Base-by-base conservation (phyloP, 2,329 filamentous ascomycete genomes). In the Sphaerulina vaccinii region DNA sequence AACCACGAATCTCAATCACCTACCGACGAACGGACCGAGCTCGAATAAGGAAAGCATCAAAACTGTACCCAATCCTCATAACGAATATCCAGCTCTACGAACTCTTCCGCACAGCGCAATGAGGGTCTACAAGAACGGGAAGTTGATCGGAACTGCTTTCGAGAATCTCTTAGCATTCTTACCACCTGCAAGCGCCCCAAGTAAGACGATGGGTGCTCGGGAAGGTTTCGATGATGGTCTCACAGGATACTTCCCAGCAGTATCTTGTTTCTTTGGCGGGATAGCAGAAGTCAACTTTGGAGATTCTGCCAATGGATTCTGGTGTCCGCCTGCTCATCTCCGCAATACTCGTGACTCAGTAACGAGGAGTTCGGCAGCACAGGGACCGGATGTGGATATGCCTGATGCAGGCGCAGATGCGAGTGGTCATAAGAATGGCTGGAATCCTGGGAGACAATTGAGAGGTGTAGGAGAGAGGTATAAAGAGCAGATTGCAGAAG, bases 241-340 rank as follows among this genome's bases (percentile, higher is more conserved):
- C 79, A 81, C 96, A 1, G 95, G 93, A 9, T 99, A 99, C 73
- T 96, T 95, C 66, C 93, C 93, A 1, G 89, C 91, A 18, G 84
- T 99, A 16, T 93, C 90, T 62, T 87, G 93, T 18, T 97, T 96
- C 73, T 85, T 88, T 38, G 92, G 91, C 46, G 93, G 92, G 19
- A 87, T 91, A 1, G 91, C 88, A 13, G 88, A 97, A 69, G 86
- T 92, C 63, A 96, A 96, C 70, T 96, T 99, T 67, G 92, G 93
- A 1, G 90, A 90, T 0, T 90, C 92, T 0, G 88, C 87, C 0
- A 47, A 61, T 7, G 79, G 93, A 24, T 97, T 96, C 75, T 96
- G 91, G 90, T 87, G 78, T 66, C 89, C 90, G 13, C 91, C 91
- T 0, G 79, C 83, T 2, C 81, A 78, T 16, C 54, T 73, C 9